Base-by-base conservation (phyloP, 148 eudicot genomes). In the Salicornia ramosissima region DNA sequence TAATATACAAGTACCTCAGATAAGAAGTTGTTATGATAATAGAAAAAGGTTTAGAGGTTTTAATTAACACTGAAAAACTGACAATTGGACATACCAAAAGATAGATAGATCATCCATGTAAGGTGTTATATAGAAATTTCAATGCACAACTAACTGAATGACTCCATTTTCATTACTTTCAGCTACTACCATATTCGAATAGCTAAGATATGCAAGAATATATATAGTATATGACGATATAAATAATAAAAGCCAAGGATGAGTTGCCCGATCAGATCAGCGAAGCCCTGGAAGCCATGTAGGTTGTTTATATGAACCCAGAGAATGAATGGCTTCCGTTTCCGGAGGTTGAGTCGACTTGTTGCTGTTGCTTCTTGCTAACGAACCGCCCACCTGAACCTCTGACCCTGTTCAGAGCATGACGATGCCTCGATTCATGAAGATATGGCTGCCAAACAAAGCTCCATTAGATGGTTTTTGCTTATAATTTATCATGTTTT, bases 361-460 rank as follows among this genome's bases (percentile, higher is more conserved):
- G 79, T 55, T 86, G 85, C 43, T 47, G 28, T 76, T 84, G 85
- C 65, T 88, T 92, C 2, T 78, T 80, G 77, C 90, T 87, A 25
- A 93, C 82, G 72, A 93, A 93, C 5, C 96, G 87, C 28, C 98
- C 96, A 19, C 98, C 96, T 0, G 96, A 74, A 45, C 98, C 98
- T 65, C 98, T 81, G 28, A 93, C 90, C 75, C 98, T 78, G 36
- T 90, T 93, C 67, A 90, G 45, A 22, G 96, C 96, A 75, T 93
- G 98, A 46, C 34, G 80, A 74, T 93, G 98, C 69, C 98, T 86
- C 8, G 98, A 93, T 77, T 93, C 98, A 15, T 93, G 98, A 66
- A 93, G 98, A 85, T 93, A 93, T 1, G 98, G 98, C 98, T 93
- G 86, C 86, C 36, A 45, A 72, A 55, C 15, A 61, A 51, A 52